phyloP scores from a whole-genome alignment of 495 filamentous ascomycete genomes.

The Penicillium egyptiacum region DNA sequence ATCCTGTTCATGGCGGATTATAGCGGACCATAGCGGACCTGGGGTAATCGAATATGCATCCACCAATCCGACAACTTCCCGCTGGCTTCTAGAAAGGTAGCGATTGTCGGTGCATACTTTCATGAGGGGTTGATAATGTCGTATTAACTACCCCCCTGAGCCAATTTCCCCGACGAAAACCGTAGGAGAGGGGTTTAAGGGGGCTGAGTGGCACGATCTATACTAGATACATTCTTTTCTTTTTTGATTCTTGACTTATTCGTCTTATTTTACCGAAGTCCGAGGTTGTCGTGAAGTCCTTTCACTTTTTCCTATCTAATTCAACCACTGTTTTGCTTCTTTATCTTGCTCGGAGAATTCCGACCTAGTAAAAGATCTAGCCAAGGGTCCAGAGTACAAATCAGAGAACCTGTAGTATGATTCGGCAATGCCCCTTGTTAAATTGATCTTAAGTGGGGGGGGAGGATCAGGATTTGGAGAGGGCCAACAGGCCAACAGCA shows the following conservation, averaged over 20 bases:
- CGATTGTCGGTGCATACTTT: constrained; percentile 16
- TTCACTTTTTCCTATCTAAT: background rate
- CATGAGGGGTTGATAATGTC: constrained; percentile 27
- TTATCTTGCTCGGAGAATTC: background rate
- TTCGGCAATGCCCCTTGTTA: background rate
- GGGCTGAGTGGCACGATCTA: constrained; percentile 15
- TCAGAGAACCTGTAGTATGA: background rate
- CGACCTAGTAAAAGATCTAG: background rate
- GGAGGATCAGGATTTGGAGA: background rate
- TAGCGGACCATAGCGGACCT: constrained; percentile 21
- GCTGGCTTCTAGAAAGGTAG: constrained; percentile 33
- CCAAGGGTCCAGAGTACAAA: background rate
- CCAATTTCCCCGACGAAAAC: constrained; percentile 25
- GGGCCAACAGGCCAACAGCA: background rate
- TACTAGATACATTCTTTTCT: background rate
- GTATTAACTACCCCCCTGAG: constrained; percentile 14
- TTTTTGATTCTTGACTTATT: background rate
- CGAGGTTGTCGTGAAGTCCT: background rate
- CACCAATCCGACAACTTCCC: constrained; percentile 24
- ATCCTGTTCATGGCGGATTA: constrained; percentile 19
- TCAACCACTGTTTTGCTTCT: background rate
- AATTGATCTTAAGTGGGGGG: background rate
- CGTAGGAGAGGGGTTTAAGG: constrained; percentile 18
- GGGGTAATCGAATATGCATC: constrained; percentile 30
- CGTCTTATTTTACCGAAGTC: background rate